These are phyloP conservation scores for Seiridium unicorne DNA, from an alignment of 2,329 filamentous ascomycete genomes.

Conservation along the genomic window DNA sequence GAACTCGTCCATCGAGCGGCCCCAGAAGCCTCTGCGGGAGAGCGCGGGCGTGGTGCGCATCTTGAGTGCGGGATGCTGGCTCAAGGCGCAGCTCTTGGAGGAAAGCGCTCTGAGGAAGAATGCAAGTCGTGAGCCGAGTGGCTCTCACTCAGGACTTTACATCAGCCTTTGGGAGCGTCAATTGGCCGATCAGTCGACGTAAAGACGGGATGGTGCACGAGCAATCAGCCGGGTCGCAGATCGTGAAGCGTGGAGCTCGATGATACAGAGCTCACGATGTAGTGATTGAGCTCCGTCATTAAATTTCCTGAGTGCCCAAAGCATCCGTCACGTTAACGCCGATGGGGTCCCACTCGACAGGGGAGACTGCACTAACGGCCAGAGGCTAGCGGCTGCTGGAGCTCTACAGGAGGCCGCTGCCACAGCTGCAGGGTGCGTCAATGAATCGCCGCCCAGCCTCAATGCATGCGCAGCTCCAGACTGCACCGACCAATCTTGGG, in stretches of 20 bases:
- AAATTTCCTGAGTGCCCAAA: neutral
- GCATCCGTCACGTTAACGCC: neutral
- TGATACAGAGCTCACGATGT: too few species aligned
- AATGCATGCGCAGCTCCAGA: slow-evolving; percentile 7
- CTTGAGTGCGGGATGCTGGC: slow-evolving; percentile 8
- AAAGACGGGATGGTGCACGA: neutral
- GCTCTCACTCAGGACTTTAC: slow-evolving; percentile 27
- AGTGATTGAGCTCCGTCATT: slow-evolving; percentile 3
- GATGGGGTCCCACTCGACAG: neutral
- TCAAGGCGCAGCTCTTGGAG: neutral
- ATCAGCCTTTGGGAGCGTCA: slow-evolving; percentile 16
- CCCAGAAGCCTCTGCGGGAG: slow-evolving; percentile 53
- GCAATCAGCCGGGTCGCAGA: too few species aligned
- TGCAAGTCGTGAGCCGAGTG: slow-evolving; percentile 24
- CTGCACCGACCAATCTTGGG: slow-evolving; percentile 5
- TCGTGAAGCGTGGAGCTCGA: too few species aligned
- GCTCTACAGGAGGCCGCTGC: neutral
- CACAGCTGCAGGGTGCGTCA: slow-evolving; percentile 8
- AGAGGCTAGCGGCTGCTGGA: neutral
- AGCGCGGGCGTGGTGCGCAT: slow-evolving; percentile 48
- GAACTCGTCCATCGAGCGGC: slow-evolving; percentile 60
- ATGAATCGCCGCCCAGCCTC: neutral
- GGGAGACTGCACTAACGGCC: too few species aligned
- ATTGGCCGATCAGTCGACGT: neutral
- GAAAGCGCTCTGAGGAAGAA: too few species aligned